These are phyloP conservation scores for Wickerhamiella sergipiensis DNA, from an alignment of 805 yeast genomes.

Conservation along the genomic window DNA sequence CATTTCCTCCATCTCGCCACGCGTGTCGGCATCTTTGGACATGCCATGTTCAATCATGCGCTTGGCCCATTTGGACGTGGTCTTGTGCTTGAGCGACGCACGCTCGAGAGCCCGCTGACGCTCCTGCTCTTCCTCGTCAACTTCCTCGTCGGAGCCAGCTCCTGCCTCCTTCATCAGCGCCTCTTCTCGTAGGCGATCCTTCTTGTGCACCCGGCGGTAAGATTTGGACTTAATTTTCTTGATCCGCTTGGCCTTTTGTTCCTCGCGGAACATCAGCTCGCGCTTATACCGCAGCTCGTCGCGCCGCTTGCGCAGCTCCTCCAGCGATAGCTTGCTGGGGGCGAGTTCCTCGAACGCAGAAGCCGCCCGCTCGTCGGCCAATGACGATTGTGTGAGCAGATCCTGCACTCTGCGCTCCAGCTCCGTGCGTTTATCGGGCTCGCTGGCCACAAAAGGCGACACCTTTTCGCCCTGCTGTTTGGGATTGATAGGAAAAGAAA, in stretches of 20 bases:
- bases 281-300: slow-evolving; percentile 82
- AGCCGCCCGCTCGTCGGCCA: slow-evolving; percentile 59
- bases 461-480: slow-evolving; percentile 32
- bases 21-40: slow-evolving; percentile 68
- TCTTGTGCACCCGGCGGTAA: slow-evolving; percentile 73
- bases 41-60: slow-evolving; percentile 81
- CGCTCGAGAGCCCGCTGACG: slow-evolving; percentile 76
- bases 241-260: slow-evolving; percentile 75
- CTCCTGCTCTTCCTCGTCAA: slow-evolving; percentile 48
- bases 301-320: slow-evolving; percentile 64
- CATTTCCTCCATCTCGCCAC: slow-evolving; percentile 93
- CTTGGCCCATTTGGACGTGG: slow-evolving; percentile 81
- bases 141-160: slow-evolving; percentile 36
- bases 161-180: slow-evolving; percentile 48
- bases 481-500: slow-evolving; percentile 58
- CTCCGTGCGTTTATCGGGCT: slow-evolving; percentile 31
- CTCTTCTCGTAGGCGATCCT: slow-evolving; percentile 58
- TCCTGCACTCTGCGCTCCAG: slow-evolving; percentile 53
- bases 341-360: slow-evolving; percentile 81
- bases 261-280: slow-evolving; percentile 93
- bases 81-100: slow-evolving; percentile 82
- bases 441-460: slow-evolving; percentile 41
- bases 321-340: slow-evolving; percentile 64
- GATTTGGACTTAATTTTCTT: slow-evolving; percentile 91
- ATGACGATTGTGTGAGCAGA: slow-evolving; percentile 48